A percentile compares a stretch with the other conserved stretches of the same genome.
These are phyloP conservation scores for Rhodosporidiobolus sp. DNA, from an alignment of 768 basidiomycete species.

Conservation along the genomic window DNA sequence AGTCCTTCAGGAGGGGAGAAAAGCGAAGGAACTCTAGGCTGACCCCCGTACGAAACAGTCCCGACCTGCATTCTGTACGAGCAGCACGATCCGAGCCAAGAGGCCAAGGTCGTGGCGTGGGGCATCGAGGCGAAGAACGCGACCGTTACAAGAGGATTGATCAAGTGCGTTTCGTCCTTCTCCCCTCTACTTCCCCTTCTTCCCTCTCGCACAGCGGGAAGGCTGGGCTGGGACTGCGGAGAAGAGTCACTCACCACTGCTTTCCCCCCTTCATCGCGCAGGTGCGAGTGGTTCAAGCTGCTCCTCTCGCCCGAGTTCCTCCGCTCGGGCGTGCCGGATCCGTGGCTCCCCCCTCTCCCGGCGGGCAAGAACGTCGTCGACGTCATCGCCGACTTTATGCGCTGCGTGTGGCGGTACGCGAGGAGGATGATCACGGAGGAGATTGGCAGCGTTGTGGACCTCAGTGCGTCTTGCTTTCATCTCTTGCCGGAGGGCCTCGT, in stretches of 20 bases:
- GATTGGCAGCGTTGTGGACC: constrained; percentile 78
- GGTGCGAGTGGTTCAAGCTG: constrained; percentile 64
- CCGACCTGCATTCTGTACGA: constrained; percentile 77
- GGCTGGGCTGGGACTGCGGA: too few species aligned
- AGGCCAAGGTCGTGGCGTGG: constrained; percentile 74
- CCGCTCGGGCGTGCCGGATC: constrained; percentile 68
- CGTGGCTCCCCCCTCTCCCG: constrained; percentile 75
- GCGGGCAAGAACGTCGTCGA: constrained; percentile 71
- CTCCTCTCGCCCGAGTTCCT: constrained; percentile 78
- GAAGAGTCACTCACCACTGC: neutral
- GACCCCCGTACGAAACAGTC: constrained; percentile 47
- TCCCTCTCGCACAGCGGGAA: neutral
- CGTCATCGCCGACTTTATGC: constrained; percentile 77
- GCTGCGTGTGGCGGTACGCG: constrained; percentile 80
- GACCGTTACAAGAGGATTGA: constrained; percentile 63
- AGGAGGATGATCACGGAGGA: constrained; percentile 81
- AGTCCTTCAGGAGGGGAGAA: neutral
- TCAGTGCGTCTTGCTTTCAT: constrained; percentile 49
- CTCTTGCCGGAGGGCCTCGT: too few species aligned
- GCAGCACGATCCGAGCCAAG: constrained; percentile 53
- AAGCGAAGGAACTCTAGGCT: too few species aligned
- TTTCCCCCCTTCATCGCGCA: neutral
- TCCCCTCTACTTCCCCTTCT: neutral
- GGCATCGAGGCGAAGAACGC: constrained; percentile 83
- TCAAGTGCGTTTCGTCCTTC: constrained; percentile 54